Evolutionary conservation across 2,329 filamentous ascomycete genomes (phyloP), one percentile per base, ranked within the genome.

Genomic region (Aspergillus sp.): DNA sequence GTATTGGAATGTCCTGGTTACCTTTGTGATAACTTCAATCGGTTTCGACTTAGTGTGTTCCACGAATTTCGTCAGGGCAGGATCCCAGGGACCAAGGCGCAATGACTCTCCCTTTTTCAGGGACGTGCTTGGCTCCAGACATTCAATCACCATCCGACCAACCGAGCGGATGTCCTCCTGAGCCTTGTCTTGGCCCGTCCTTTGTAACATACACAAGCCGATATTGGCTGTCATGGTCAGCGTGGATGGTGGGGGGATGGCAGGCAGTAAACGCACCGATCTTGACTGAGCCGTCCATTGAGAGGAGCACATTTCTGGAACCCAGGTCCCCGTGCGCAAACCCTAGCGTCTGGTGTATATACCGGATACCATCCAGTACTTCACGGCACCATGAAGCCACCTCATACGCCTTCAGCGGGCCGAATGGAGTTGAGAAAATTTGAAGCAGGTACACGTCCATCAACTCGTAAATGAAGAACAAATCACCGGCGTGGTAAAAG

Each of bases 401-500:
- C 41, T 60, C 45, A 38, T 53, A 60, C 7, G 46, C 42, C 47
- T 53, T 44, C 30, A 56, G 45, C 8, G 41, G 49, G 10, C 53
- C 52, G 16, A 56, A 49, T 8, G 45, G 56, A 7, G 47, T 56
- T 36, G 41, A 40, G 33, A 56, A 59, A 11, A 54, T 47, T 24
- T 53, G 36, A 7, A 24, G 44, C 16, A 60, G 46, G 16, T 49
- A 58, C n/a, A 58, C 40, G 42, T 58, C 57, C 47, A 58, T 56
- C 2, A 60, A 17, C 47, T 60, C 46, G 36, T 56, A 59, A 32
- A 54, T 45, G n/a, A 60, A 32, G 36, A 52, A 58, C 20, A 58
- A 42, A 10, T 3, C 6, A 11, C 42, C 36, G 4, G 57, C 45
- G 24, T 51, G n/a, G 32, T 57, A 59, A n/a, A 59, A 33, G 14